phyloP scores from a whole-genome alignment of 2,329 filamentous ascomycete genomes.

The Coniochaeta sp. region DNA sequence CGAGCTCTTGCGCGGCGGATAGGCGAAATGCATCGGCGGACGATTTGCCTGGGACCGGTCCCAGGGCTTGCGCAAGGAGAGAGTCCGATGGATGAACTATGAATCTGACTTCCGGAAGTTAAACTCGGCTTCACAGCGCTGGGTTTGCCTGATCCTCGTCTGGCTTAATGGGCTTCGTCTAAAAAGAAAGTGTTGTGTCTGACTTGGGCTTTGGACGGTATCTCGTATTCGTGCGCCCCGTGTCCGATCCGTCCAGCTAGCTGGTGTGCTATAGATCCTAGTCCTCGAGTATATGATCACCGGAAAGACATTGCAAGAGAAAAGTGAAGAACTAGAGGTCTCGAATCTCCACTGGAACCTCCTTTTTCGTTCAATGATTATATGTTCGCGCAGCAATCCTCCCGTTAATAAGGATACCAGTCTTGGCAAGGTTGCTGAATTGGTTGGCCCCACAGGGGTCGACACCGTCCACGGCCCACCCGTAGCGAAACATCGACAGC shows the following conservation, averaged over 20 bases:
- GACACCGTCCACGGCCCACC: background rate
- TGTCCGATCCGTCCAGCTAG: background rate
- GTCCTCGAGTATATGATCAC: background rate
- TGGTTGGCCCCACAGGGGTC: background rate
- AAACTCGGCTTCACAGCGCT: background rate
- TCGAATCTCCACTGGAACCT: background rate
- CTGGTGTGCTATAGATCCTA: background rate
- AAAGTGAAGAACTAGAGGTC: background rate
- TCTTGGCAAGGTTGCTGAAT: background rate
- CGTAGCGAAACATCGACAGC: too few relatives aligned
- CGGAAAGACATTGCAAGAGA: background rate
- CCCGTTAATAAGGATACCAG: background rate
- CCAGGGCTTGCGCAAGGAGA: background rate
- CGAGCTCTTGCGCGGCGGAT: conserved; percentile 78
- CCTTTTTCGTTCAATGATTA: background rate
- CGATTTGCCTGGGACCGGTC: background rate
- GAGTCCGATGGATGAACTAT: background rate
- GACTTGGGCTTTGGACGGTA: background rate
- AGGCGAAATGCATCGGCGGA: conserved; percentile 75
- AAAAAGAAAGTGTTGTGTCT: background rate
- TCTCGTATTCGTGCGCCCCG: background rate
- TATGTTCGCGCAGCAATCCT: background rate
- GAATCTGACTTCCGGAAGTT: background rate
- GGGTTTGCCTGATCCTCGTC: background rate
- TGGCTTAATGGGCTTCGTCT: background rate